A percentile compares a stretch with the other conserved stretches of the same genome.
phyloP scores from a whole-genome alignment of 352 stramenopile genomes.

The Phytophthora cajani region DNA sequence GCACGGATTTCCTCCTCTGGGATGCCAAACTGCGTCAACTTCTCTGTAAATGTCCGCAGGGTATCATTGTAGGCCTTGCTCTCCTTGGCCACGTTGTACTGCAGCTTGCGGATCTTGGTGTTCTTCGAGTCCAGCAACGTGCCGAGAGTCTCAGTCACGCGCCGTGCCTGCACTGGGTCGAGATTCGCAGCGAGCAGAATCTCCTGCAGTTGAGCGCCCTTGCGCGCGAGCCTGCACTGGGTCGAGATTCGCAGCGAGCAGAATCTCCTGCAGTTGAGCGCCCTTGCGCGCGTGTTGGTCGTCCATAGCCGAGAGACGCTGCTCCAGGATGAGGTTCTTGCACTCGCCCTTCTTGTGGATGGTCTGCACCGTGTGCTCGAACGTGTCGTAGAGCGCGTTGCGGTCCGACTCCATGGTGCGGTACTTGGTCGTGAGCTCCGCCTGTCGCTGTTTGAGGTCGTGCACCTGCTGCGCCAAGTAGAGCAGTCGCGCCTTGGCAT shows the following conservation, averaged over 20 bases:
- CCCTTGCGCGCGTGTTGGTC: constrained; percentile 82
- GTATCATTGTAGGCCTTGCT: constrained; percentile 85
- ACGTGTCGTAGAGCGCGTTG: constrained; percentile 91
- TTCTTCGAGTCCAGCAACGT: constrained; percentile 70
- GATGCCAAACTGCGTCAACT: constrained; percentile 71
- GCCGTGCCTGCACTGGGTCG: constrained; percentile 69
- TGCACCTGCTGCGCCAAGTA: constrained; percentile 78
- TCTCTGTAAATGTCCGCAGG: constrained; percentile 75
- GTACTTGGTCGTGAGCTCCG: constrained; percentile 77
- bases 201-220: constrained; percentile 74
- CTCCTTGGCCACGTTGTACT: constrained; percentile 75
- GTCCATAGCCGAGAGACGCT: constrained; percentile 78
- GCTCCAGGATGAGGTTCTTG: constrained; percentile 90
- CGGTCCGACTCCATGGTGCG: constrained; percentile 81
- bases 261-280: constrained; percentile 69
- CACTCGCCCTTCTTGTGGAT: constrained; percentile 93
- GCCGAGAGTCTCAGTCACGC: constrained; percentile 76
- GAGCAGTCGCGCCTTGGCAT: constrained; percentile 88
- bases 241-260: constrained; percentile 80
- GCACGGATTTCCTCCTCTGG: constrained; percentile 75
- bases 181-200: constrained; percentile 77
- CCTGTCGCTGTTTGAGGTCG: constrained; percentile 66
- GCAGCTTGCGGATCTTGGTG: constrained; percentile 56
- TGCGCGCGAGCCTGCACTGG: no score
- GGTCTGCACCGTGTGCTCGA: constrained; percentile 89